Evolutionary conservation across 1,284 basidiomycete genomes (phyloP).

Genomic region (Trametes sp.): DNA sequence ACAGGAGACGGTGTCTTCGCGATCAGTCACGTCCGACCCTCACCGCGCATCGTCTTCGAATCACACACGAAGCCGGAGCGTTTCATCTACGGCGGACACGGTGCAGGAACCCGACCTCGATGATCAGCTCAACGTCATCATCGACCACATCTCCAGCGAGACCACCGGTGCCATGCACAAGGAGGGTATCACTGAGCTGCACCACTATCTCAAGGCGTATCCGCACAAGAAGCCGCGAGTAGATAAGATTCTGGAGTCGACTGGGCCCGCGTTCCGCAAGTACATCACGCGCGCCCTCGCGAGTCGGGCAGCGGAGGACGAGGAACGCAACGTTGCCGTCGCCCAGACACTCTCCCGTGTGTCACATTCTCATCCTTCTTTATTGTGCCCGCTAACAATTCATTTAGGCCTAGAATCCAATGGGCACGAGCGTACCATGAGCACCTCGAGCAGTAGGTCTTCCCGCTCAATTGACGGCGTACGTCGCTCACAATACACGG

Average conservation of each 20-base stretch:
- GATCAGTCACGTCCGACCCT: slow-evolving; percentile 58
- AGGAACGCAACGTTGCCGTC: slow-evolving; percentile 79
- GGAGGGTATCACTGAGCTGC: slow-evolving; percentile 95
- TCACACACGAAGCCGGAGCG: slow-evolving; percentile 70
- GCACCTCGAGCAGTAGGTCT: slow-evolving; percentile 31
- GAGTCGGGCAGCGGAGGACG: slow-evolving; percentile 85
- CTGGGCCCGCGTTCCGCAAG: slow-evolving; percentile 83
- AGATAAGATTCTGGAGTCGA: slow-evolving; percentile 84
- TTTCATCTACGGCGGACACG: slow-evolving; percentile 62
- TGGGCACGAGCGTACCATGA: slow-evolving; percentile 39
- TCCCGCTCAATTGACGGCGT: slow-evolving; percentile 3
- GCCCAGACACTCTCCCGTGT: slow-evolving; percentile 79
- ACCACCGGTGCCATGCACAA: slow-evolving; percentile 84
- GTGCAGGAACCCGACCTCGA: slow-evolving; percentile 82
- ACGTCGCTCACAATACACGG: not conserved
- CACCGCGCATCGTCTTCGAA: slow-evolving; percentile 63
- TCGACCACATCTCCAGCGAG: slow-evolving; percentile 90
- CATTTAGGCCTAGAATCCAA: slow-evolving; percentile 66
- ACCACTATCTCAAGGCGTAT: slow-evolving; percentile 92
- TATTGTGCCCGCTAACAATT: slow-evolving; percentile 12
- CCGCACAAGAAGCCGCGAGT: slow-evolving; percentile 89
- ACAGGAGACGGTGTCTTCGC: slow-evolving; percentile 56
- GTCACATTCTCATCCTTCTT: slow-evolving; percentile 39
- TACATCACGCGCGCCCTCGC: slow-evolving; percentile 86
- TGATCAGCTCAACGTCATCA: slow-evolving; percentile 82